phyloP scores from a whole-genome alignment of 495 filamentous ascomycete genomes.

The Xylaria telfairii region DNA sequence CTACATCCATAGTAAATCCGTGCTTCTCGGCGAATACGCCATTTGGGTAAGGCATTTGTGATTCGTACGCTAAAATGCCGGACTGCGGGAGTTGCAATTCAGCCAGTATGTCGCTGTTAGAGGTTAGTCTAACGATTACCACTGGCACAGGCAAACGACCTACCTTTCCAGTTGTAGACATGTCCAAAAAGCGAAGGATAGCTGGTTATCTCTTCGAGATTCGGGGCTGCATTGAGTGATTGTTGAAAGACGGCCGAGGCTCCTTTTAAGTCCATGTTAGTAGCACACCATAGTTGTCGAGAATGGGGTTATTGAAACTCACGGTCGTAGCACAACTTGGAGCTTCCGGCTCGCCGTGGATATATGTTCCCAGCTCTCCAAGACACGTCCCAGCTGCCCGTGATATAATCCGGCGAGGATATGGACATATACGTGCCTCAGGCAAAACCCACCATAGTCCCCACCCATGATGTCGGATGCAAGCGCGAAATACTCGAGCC shows the following conservation, averaged over 20 bases:
- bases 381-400: constrained; percentile 82
- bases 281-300: background rate
- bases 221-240: constrained; percentile 35
- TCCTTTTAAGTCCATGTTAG: constrained; percentile 38
- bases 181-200: constrained; percentile 89
- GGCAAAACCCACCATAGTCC: constrained; percentile 74
- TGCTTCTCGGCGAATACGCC: constrained; percentile 46
- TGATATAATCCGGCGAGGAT: constrained; percentile 88
- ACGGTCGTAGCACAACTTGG: constrained; percentile 80
- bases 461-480: constrained; percentile 87
- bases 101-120: constrained; percentile 81
- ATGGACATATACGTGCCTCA: constrained; percentile 83
- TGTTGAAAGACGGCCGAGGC: constrained; percentile 50
- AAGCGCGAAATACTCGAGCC: constrained; percentile 84
- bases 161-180: constrained; percentile 93
- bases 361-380: constrained; percentile 92
- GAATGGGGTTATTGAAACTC: constrained; percentile 39
- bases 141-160: constrained; percentile 18
- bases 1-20: constrained; percentile 59
- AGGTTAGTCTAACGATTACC: constrained; percentile 5
- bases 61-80: constrained; percentile 74
- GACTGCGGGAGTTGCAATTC: constrained; percentile 85
- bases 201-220: constrained; percentile 59
- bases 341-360: constrained; percentile 76
- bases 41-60: constrained; percentile 69